Percentiles rank a stretch among this genome's conserved stretches.
Conservation (phyloP, 176 grass and related monocot genomes). For the Cenchrus fungigraminus region DNA sequence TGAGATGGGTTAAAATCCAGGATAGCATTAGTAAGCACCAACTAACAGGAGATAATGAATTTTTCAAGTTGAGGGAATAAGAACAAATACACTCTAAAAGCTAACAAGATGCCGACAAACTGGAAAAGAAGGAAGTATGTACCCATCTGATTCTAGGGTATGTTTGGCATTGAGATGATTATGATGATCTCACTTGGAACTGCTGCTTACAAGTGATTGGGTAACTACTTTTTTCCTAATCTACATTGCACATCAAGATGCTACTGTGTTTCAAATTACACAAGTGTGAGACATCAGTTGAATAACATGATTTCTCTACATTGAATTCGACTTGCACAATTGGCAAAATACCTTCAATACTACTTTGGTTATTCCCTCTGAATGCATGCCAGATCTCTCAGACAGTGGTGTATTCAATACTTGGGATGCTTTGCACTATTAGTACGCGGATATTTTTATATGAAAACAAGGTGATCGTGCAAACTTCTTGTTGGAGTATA, state of each 20-base stretch:
- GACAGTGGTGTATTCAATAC: not conserved
- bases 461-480: not conserved
- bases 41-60: not conserved
- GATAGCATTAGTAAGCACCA: conserved; percentile 14
- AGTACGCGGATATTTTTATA: not conserved
- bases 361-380: not conserved
- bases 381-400: not conserved
- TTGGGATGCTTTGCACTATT: not conserved
- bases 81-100: not conserved
- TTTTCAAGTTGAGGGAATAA: not conserved
- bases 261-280: not conserved
- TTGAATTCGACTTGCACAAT: not conserved
- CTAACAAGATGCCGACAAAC: not conserved
- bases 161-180: not conserved
- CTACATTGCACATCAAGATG: not conserved
- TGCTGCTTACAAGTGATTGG: not conserved
- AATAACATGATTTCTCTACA: not conserved
- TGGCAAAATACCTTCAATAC: not conserved
- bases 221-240: not conserved
- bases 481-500: not conserved
- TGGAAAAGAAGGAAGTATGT: not conserved
- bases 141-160: not conserved
- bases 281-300: not conserved
- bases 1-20: not conserved
- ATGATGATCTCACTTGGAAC: not conserved